phyloP scores from a whole-genome alignment of 225 moss, liverwort and hornwort species.

The Anthoceros angustus region DNA sequence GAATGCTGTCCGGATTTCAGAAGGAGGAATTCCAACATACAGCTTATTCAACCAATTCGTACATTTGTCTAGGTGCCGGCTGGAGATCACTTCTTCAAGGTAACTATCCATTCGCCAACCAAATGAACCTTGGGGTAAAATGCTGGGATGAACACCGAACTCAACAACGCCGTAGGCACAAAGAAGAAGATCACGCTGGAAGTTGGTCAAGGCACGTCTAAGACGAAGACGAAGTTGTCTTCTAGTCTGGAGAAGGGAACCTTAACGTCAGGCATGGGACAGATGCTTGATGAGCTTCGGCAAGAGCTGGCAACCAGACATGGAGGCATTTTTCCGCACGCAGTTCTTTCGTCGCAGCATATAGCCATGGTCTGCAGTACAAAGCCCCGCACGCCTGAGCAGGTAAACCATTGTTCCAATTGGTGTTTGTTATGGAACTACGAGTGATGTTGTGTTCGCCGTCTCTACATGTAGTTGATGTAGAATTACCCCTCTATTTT shows the following conservation, averaged over 20 bases:
- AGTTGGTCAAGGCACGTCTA: conserved; percentile 48
- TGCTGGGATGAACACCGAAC: not conserved
- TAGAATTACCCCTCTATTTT: not conserved
- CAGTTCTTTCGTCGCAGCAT: conserved; percentile 84
- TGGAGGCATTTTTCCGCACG: conserved; percentile 89
- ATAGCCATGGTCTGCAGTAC: conserved; percentile 43
- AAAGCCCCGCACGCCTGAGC: conserved; percentile 44
- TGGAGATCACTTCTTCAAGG: conserved; percentile 61
- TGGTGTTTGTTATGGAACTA: too few relatives aligned
- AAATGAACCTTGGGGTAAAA: not conserved
- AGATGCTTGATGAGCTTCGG: conserved; percentile 56
- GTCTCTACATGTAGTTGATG: not conserved
- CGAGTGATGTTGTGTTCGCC: conserved; percentile 4
- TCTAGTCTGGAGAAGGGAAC: conserved; percentile 19
- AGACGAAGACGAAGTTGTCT: conserved; percentile 34
- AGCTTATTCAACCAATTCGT: conserved; percentile 91
- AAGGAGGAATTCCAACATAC: conserved; percentile 95
- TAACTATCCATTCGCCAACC: conserved; percentile 6
- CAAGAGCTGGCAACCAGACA: conserved; percentile 51
- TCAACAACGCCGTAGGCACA: conserved; percentile 22
- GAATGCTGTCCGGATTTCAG: conserved; percentile 17
- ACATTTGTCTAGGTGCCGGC: conserved; percentile 52
- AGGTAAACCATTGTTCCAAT: conserved; percentile 28
- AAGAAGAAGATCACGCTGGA: conserved; percentile 49
- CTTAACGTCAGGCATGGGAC: conserved; percentile 49